These are phyloP conservation scores for Leccinum cinnamomeum DNA, from an alignment of 1,284 basidiomycete species.

Conservation along the genomic window DNA sequence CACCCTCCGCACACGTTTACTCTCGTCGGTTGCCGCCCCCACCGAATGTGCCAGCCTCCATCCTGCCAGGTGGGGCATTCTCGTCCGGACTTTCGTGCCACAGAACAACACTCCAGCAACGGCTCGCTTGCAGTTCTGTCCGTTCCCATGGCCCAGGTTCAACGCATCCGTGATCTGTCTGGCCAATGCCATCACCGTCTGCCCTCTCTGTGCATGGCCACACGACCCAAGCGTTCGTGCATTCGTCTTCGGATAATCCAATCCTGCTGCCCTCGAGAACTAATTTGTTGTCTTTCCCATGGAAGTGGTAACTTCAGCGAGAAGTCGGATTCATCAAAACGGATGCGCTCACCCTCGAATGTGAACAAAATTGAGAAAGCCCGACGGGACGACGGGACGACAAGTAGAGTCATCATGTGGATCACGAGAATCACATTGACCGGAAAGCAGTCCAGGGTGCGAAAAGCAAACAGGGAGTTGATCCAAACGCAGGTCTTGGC, in stretches of 20 bases:
- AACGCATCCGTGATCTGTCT: conserved; percentile 10
- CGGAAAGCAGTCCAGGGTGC: conserved; percentile 15
- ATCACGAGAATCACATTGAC: conserved; percentile 10
- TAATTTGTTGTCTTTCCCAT: conserved; percentile 32
- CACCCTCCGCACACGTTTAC: conserved; percentile 27
- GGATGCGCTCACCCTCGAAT: conserved; percentile 8
- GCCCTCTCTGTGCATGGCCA: conserved; percentile 28
- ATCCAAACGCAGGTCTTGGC: conserved; percentile 31
- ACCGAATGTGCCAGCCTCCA: conserved; percentile 10
- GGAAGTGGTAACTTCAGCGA: conserved; percentile 26
- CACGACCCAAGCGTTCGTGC: conserved; percentile 5
- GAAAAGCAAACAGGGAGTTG: conserved; percentile 19
- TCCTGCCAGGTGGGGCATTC: conserved; percentile 21
- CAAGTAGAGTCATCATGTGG: conserved; percentile 1
- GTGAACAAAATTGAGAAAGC: conserved; percentile 14
- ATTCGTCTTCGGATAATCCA: conserved; percentile 11
- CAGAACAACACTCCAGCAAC: conserved; percentile 5
- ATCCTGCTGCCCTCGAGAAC: conserved; percentile 32
- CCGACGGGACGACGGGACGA: conserved; percentile 1
- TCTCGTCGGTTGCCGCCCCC: conserved; percentile 28
- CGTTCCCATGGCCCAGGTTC: conserved; percentile 21
- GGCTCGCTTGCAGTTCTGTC: conserved; percentile 29
- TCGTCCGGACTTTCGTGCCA: conserved; percentile 2
- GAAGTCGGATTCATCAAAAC: conserved; percentile 10
- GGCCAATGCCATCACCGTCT: conserved; percentile 10